These are phyloP conservation scores for Claviceps fusiformis DNA, from an alignment of 2,329 filamentous ascomycete species.

Conservation along the genomic window DNA sequence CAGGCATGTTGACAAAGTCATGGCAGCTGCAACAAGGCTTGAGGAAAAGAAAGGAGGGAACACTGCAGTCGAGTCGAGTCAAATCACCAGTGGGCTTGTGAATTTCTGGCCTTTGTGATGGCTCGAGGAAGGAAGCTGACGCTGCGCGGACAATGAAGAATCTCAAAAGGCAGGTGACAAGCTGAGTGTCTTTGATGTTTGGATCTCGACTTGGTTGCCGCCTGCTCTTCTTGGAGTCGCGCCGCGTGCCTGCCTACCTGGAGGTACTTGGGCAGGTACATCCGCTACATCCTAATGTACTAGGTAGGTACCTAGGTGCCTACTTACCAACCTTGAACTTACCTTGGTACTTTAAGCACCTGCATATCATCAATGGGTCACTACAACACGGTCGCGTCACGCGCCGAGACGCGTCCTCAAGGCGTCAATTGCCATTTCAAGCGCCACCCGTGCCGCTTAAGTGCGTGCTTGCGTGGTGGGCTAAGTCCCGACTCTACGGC, in stretches of 20 bases:
- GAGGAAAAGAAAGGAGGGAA: neutral
- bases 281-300: no score
- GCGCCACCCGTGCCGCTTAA: no score
- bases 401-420: constrained; percentile 1
- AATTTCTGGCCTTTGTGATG: neutral
- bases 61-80: neutral
- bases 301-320: no score
- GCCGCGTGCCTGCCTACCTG: neutral
- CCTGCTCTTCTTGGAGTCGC: no score
- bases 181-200: neutral
- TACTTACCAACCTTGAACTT: no score
- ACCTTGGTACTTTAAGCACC: neutral
- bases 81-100: neutral
- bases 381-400: constrained; percentile 2
- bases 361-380: neutral
- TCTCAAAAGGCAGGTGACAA: neutral
- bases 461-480: neutral
- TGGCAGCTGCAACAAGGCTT: neutral
- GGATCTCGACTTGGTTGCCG: no score
- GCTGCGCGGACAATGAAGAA: neutral
- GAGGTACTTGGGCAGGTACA: no score
- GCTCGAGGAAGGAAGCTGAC: constrained; percentile 2
- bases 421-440: neutral
- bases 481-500: no score
- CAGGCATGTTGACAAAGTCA: neutral